These are phyloP conservation scores for Erodium moschatum DNA, from an alignment of 441 rosid genomes.

Conservation along the genomic window DNA sequence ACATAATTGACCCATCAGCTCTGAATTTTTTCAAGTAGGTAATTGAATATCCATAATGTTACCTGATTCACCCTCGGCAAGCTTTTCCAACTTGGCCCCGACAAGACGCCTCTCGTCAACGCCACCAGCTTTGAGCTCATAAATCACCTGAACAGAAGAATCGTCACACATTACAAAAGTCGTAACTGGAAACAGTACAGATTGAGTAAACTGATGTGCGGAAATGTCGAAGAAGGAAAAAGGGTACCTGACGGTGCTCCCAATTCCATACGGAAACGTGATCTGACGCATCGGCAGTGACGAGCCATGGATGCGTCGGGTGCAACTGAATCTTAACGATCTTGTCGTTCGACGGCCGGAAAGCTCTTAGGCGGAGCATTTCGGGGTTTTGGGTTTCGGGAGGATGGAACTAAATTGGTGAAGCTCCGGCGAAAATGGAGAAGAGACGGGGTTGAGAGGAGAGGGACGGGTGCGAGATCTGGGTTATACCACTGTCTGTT, in stretches of 20 bases:
- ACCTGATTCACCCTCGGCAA: constrained; percentile 96
- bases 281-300: constrained; percentile 80
- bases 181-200: background rate
- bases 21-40: too few species aligned
- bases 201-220: background rate
- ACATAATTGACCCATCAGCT: too few species aligned
- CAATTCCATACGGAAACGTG: constrained; percentile 92
- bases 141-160: constrained; percentile 41
- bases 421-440: constrained; percentile 1
- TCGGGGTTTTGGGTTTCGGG: background rate
- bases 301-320: constrained; percentile 96
- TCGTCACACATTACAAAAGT: background rate
- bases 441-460: background rate
- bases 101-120: constrained; percentile 94
- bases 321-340: constrained; percentile 84
- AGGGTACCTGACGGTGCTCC: constrained; percentile 77
- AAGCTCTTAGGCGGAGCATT: constrained; percentile 77
- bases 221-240: background rate
- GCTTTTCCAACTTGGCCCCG: constrained; percentile 95
- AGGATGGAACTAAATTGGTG: background rate
- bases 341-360: constrained; percentile 61
- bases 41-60: background rate
- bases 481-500: background rate
- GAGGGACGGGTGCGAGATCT: background rate
- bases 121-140: constrained; percentile 91